Base-by-base conservation (phyloP, 2,329 filamentous ascomycete species). In the Parafenestella ontariensis region DNA sequence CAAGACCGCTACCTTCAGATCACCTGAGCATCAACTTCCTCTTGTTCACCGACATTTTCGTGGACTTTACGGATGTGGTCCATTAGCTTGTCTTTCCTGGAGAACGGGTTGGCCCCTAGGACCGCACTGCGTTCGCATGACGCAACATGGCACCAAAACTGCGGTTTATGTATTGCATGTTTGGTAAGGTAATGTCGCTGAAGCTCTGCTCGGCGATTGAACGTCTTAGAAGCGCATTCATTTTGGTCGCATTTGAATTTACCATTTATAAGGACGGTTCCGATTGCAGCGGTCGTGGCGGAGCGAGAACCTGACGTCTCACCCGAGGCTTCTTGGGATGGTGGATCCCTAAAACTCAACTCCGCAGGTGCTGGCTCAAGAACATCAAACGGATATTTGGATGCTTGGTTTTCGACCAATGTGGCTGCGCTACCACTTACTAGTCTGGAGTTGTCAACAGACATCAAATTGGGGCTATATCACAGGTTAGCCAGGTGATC, bases 71-170 rank as follows among this genome's bases (percentile, higher is more conserved):
- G 41, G 5, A 52, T 33, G 31, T 52, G 49, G 4, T 31, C 34
- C 20, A 5, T 10, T 18, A 52, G 33, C 26, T 40, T 45, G 42
- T 52, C 33, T 33, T 46, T 41, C n/a, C 49, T 45, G 13, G 23
- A 33, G 28, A 52, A 52, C 3, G 49, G n/a, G 13, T 31, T 39
- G 2, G 23, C 23, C 17, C 23, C 41, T 10, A n/a, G 5, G 1
- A 8, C 28, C 17, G 34, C 42, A 41, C 42, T 51, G 18, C 49
- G 42, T 13, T 31, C 2, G 28, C 49, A 52, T 15, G 24, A 23
- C 24, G 34, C n/a, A 24, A 46, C 24, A 17, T 33, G n/a, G 20
- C 49, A 52, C 49, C 49, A 52, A 15, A 52, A 52, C 15, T 45
- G 18, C 5, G 49, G 49, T 42, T 52, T 52, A 1, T 40, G 9